Evolutionary conservation across 345 rosid genomes (phyloP).

Genomic region (Capsella bursapastoris): DNA sequence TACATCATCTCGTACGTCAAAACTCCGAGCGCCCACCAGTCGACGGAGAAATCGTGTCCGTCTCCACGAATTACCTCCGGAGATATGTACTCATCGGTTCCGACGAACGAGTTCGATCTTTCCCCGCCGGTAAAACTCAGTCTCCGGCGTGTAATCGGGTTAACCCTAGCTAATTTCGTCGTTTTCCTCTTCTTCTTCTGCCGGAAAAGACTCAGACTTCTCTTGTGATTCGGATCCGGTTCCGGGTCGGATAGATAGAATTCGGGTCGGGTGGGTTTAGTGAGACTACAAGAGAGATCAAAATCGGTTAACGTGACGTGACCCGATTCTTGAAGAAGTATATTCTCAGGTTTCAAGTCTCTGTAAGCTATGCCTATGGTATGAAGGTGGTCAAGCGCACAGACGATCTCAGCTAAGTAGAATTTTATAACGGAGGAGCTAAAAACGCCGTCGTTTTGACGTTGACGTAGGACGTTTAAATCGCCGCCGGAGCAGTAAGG

Average conservation of each 20-base stretch:
- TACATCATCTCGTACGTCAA: constrained; percentile 85
- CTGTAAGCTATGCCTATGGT: constrained; percentile 77
- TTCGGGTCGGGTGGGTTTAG: constrained; percentile 41
- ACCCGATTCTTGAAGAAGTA: constrained; percentile 79
- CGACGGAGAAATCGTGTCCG: constrained; percentile 94
- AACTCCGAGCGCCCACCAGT: constrained; percentile 97
- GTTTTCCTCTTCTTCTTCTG: constrained; percentile 52
- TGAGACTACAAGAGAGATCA: constrained; percentile 80
- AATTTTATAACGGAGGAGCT: constrained; percentile 76
- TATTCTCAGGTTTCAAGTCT: constrained; percentile 93
- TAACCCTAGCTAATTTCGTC: constrained; percentile 79
- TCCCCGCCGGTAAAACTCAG: constrained; percentile 59
- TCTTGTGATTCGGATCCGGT: constrained; percentile 22
- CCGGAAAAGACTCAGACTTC: constrained; percentile 41
- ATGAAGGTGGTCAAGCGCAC: constrained; percentile 87
- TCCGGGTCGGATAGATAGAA: constrained; percentile 36
- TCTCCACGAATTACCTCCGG: constrained; percentile 90
- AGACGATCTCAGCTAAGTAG: constrained; percentile 82
- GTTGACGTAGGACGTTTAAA: constrained; percentile 81
- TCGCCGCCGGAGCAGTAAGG: constrained; percentile 98
- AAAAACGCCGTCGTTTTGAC: constrained; percentile 83
- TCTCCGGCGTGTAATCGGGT: constrained; percentile 73
- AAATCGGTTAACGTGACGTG: constrained; percentile 95
- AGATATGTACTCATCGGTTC: constrained; percentile 90
- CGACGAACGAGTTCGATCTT: constrained; percentile 81